These are phyloP conservation scores for Tremella mesenterica DNA, from an alignment of 768 basidiomycete species.

Conservation along the genomic window DNA sequence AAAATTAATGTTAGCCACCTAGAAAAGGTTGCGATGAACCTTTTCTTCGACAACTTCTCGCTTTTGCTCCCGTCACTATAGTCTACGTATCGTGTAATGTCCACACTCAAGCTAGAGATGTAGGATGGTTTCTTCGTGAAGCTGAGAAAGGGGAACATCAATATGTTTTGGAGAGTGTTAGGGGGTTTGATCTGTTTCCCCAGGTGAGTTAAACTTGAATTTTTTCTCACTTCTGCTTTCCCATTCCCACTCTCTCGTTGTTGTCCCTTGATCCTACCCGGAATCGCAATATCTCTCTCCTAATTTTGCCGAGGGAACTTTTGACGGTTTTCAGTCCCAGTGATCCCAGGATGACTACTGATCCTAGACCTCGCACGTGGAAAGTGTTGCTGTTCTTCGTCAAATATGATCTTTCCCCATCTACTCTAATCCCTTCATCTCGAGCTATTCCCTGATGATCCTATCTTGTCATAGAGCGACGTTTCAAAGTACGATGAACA, in stretches of 20 bases:
- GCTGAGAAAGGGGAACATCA: slow-evolving; percentile 47
- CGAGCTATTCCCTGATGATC: too few relatives aligned
- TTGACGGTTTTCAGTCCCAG: too few relatives aligned
- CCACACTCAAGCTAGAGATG: slow-evolving; percentile 66
- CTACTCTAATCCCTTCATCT: too few relatives aligned
- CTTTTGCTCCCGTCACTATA: slow-evolving; percentile 58
- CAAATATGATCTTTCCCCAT: neutral
- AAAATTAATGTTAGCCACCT: slow-evolving; percentile 62
- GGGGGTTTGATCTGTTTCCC: slow-evolving; percentile 91
- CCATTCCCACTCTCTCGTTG: too few relatives aligned
- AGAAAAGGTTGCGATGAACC: slow-evolving; percentile 81
- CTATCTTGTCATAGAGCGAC: too few relatives aligned
- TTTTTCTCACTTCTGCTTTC: too few relatives aligned
- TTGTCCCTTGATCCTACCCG: too few relatives aligned
- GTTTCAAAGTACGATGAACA: too few relatives aligned
- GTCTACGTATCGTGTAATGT: slow-evolving; percentile 95
- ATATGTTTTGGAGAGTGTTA: slow-evolving; percentile 72
- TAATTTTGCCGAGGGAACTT: too few relatives aligned
- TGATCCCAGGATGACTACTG: too few relatives aligned
- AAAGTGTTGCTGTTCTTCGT: slow-evolving; percentile 52
- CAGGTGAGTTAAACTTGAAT: slow-evolving; percentile 49
- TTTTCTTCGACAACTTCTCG: slow-evolving; percentile 63
- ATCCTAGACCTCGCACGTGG: too few relatives aligned
- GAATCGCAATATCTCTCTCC: too few relatives aligned
- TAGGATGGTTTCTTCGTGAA: slow-evolving; percentile 60